Evolutionary conservation across 208 protist genomes (phyloP).

Genomic region (Borovskyia barvae): DNA sequence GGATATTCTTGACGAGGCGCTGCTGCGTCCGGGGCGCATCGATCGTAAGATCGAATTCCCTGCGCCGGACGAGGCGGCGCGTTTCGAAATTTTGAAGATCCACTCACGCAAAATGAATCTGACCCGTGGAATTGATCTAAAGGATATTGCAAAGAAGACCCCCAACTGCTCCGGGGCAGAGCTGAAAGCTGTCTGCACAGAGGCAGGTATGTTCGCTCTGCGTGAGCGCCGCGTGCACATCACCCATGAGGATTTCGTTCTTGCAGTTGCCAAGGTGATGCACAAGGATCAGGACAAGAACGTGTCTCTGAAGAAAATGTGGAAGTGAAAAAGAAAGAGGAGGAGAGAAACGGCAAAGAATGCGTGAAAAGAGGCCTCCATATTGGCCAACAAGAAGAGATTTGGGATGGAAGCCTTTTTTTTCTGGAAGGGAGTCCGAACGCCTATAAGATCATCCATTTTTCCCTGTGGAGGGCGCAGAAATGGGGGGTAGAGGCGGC

Average conservation of each 20-base stretch:
- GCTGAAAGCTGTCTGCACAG: constrained; percentile 95
- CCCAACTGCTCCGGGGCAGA: constrained; percentile 98
- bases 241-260: constrained; percentile 99
- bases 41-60: constrained; percentile 99
- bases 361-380: no score
- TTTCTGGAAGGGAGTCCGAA: no score
- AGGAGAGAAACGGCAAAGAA: neutral
- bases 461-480: no score
- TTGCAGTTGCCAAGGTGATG: constrained; percentile 99
- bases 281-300: constrained; percentile 98
- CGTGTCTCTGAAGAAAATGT: constrained; percentile 98
- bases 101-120: constrained; percentile 99
- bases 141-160: constrained; percentile 96
- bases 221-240: constrained; percentile 99
- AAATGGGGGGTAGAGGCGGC: no score
- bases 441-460: no score
- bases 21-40: constrained; percentile 99
- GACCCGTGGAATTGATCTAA: constrained; percentile 98
- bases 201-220: constrained; percentile 99
- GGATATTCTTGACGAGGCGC: constrained; percentile 99
- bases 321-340: constrained; percentile 63
- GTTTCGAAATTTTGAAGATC: constrained; percentile 99
- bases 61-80: constrained; percentile 90
- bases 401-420: no score
- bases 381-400: no score